phyloP scores from a whole-genome alignment of 2,329 filamentous ascomycete species.

The Colletotrichum sp. region DNA sequence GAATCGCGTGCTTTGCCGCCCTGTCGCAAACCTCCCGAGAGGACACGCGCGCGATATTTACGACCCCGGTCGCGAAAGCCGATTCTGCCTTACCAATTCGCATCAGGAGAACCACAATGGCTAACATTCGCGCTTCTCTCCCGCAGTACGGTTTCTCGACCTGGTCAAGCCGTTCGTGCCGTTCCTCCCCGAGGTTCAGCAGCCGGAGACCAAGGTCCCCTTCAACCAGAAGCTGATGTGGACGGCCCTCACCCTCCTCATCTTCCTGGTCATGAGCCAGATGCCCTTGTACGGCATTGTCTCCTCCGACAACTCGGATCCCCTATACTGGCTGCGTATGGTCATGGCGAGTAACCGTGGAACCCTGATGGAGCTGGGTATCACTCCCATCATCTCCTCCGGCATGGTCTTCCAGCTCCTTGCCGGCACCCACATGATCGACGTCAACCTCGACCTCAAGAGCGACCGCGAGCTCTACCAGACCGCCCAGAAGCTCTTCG shows the following conservation, averaged over 20 bases:
- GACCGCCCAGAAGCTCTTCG: conserved; percentile 98
- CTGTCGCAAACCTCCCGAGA: conserved; percentile 11
- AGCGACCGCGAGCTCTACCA: conserved; percentile 99
- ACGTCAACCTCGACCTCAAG: conserved; percentile 99
- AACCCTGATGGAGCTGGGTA: conserved; percentile 94
- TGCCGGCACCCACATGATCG: conserved; percentile 98
- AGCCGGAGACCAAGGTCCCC: conserved; percentile 96
- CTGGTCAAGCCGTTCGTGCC: conserved; percentile 99
- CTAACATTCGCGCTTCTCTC: conserved; percentile 2
- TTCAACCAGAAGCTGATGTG: conserved; percentile 99
- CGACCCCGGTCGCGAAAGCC: background rate
- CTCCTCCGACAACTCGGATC: conserved; percentile 97
- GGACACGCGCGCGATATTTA: conserved; percentile 3
- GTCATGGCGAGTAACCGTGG: conserved; percentile 99
- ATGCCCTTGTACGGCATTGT: conserved; percentile 99
- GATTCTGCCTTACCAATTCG: background rate
- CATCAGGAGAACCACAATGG: conserved; percentile 1
- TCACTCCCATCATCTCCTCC: conserved; percentile 98
- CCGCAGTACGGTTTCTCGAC: conserved; percentile 97
- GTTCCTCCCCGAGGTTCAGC: conserved; percentile 98
- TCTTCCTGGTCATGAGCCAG: conserved; percentile 99
- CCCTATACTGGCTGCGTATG: conserved; percentile 99
- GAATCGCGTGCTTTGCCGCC: conserved; percentile 8
- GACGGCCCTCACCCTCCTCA: conserved; percentile 91
- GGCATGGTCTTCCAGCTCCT: conserved; percentile 99